Evolutionary conservation across 805 yeast genomes (phyloP).

Genomic region (Vanderwaltozyma polyspora): DNA sequence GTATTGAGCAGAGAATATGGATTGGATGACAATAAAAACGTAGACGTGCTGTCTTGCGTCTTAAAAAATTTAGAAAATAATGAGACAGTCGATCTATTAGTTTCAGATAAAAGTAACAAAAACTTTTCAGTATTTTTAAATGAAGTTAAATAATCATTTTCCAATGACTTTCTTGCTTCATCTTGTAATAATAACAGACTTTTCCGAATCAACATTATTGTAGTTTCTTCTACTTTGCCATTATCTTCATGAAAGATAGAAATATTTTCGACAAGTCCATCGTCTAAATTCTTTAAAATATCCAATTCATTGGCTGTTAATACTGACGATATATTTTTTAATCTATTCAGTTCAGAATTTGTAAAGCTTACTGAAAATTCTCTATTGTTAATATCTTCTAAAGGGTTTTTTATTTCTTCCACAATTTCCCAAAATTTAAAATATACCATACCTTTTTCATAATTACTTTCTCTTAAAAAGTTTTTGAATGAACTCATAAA

Average conservation of each 20-base stretch:
- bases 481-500: constrained; percentile 10
- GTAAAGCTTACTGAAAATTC: constrained; percentile 18
- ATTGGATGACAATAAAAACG: too few species aligned
- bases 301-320: constrained; percentile 10
- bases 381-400: constrained; percentile 34
- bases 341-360: constrained; percentile 18
- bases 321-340: constrained; percentile 13
- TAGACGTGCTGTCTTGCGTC: too few species aligned
- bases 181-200: constrained; percentile 50
- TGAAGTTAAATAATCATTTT: constrained; percentile 42
- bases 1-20: too few species aligned
- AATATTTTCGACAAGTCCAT: constrained; percentile 11
- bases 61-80: not conserved
- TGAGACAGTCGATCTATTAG: not conserved
- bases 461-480: constrained; percentile 5
- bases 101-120: constrained; percentile 38
- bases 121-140: constrained; percentile 52
- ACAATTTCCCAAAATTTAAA: constrained; percentile 59
- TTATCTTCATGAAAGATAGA: constrained; percentile 4
- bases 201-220: constrained; percentile 38
- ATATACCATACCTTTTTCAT: constrained; percentile 16
- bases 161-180: constrained; percentile 39
- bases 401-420: constrained; percentile 59
- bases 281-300: constrained; percentile 15
- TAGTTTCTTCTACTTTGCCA: constrained; percentile 4